Evolutionary conservation across 2,329 filamentous ascomycete species (phyloP).

Genomic region (Paracamarosporium sp.): DNA sequence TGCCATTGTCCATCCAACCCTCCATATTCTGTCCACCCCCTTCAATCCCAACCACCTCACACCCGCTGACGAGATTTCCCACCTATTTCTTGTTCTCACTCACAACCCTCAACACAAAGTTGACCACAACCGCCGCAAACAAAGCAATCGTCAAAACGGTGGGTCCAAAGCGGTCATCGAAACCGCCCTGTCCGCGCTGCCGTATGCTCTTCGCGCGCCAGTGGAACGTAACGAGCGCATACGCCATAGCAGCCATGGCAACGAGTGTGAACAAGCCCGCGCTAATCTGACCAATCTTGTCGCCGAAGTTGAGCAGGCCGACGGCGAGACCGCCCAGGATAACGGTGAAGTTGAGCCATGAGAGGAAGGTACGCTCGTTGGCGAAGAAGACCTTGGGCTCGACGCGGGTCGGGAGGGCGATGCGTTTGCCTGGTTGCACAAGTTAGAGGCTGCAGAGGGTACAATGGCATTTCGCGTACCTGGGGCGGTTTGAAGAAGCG

Average conservation of each 20-base stretch:
- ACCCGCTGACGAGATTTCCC: too few species aligned
- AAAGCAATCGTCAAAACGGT: constrained; percentile 88
- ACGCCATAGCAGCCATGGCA: constrained; percentile 93
- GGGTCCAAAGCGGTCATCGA: constrained; percentile 94
- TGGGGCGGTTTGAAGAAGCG: constrained; percentile 90
- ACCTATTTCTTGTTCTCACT: constrained; percentile 26
- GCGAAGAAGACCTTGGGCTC: constrained; percentile 99
- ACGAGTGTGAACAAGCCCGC: constrained; percentile 94
- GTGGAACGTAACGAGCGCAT: constrained; percentile 93
- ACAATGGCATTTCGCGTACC: constrained; percentile 62
- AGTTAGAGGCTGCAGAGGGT: constrained; percentile 3
- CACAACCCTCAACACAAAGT: constrained; percentile 75
- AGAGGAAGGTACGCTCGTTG: constrained; percentile 98
- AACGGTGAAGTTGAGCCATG: constrained; percentile 99
- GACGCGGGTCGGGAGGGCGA: constrained; percentile 95
- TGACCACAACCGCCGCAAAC: constrained; percentile 88
- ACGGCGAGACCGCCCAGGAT: constrained; percentile 96
- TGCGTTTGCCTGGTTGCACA: constrained; percentile 83
- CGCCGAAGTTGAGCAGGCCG: constrained; percentile 97
- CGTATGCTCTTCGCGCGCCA: constrained; percentile 95
- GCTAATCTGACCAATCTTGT: constrained; percentile 90
- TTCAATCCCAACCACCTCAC: neutral
- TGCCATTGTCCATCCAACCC: neutral
- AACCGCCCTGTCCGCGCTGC: constrained; percentile 88
- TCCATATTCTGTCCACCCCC: too few species aligned